A percentile compares a stretch with the other conserved stretches of the same genome.
Evolutionary conservation across 225 moss, liverwort and hornwort genomes (phyloP).

Genomic region (Neckera pumila): DNA sequence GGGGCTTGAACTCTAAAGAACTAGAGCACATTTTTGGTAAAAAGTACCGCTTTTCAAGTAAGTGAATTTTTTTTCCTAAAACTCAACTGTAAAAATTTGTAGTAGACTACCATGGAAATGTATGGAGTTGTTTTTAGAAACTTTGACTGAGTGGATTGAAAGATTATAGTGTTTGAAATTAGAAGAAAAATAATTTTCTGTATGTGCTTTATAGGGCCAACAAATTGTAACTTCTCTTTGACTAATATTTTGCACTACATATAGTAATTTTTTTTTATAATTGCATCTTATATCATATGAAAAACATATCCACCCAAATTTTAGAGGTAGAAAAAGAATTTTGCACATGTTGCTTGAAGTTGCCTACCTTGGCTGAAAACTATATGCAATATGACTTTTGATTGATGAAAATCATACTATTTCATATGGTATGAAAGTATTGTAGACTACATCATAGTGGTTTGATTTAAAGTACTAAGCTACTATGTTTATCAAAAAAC

Average conservation of each 20-base stretch:
- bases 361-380: rapidly evolving
- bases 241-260: not conserved
- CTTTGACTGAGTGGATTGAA: rapidly evolving
- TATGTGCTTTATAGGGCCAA: rapidly evolving
- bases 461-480: not conserved
- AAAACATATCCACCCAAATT: not conserved
- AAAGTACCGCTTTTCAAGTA: not conserved
- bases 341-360: rapidly evolving
- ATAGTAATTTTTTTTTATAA: not conserved
- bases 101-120: not conserved
- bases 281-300: not conserved
- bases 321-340: not conserved
- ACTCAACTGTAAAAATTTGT: not conserved
- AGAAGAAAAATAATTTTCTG: rapidly evolving
- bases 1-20: rapidly evolving
- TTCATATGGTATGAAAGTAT: not conserved
- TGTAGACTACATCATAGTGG: not conserved
- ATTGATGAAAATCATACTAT: not conserved
- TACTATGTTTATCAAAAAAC: not conserved
- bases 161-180: not conserved
- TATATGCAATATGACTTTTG: rapidly evolving
- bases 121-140: not conserved
- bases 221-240: not conserved
- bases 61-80: not conserved
- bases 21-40: rapidly evolving